Percentiles rank a stretch among this genome's conserved stretches.
Evolutionary conservation across 331 rosid species (phyloP).

Genomic region (Dryas integrifolia): DNA sequence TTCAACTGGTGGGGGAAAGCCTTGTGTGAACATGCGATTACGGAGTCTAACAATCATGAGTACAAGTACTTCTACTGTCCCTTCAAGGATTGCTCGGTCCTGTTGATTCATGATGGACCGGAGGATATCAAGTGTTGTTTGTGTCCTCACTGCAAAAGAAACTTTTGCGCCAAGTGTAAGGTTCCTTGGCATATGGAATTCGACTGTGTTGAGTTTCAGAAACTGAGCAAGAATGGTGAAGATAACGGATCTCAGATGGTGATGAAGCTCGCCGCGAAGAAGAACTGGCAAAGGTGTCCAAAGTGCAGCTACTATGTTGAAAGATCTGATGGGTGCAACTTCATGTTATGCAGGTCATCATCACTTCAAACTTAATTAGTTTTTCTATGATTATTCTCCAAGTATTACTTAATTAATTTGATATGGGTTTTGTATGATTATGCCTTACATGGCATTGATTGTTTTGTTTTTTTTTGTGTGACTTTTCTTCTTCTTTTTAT

Average conservation of each 20-base stretch:
- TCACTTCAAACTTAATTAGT: too few relatives aligned
- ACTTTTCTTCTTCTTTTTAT: too few relatives aligned
- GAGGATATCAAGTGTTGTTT: background rate
- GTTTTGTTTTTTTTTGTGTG: too few relatives aligned
- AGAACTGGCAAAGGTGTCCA: constrained; percentile 10
- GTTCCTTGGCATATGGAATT: constrained; percentile 10
- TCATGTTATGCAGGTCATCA: constrained; percentile 10
- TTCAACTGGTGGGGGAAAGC: constrained; percentile 9
- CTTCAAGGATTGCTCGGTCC: background rate
- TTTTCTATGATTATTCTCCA: too few relatives aligned
- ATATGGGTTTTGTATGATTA: too few relatives aligned
- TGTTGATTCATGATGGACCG: background rate
- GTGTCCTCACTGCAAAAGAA: constrained; percentile 4
- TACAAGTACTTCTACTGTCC: background rate
- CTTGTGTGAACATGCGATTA: background rate
- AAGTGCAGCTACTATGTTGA: constrained; percentile 5
- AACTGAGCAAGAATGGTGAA: background rate
- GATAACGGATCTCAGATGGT: background rate
- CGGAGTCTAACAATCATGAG: too few relatives aligned
- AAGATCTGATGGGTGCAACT: background rate
- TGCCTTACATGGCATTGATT: too few relatives aligned
- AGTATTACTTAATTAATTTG: too few relatives aligned
- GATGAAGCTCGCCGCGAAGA: background rate
- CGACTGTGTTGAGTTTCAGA: background rate
- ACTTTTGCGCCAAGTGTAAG: constrained; percentile 9